These are phyloP conservation scores for Pyricularia pennisetigena DNA, from an alignment of 2,329 filamentous ascomycete species.

Conservation along the genomic window DNA sequence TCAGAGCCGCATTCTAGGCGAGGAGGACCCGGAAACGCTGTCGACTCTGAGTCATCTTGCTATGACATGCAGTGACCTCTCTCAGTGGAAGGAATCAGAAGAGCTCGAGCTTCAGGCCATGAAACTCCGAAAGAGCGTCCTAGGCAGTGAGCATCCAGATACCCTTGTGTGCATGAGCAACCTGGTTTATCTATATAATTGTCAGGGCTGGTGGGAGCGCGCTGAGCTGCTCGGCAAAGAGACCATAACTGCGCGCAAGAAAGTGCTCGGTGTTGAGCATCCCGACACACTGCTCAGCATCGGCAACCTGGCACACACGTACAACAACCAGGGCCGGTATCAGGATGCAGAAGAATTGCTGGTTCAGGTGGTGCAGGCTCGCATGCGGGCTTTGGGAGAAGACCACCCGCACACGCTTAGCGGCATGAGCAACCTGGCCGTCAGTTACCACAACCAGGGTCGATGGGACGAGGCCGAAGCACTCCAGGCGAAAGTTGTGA, in stretches of 20 bases:
- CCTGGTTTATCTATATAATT: constrained; percentile 1
- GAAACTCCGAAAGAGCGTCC: not conserved
- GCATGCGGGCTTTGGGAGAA: constrained; percentile 1
- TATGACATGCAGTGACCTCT: not conserved
- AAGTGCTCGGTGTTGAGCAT: constrained; percentile 5
- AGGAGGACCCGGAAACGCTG: not conserved
- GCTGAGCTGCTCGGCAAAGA: not conserved
- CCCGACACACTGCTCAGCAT: constrained; percentile 4
- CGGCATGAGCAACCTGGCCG: constrained; percentile 6
- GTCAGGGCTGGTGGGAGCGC: not conserved
- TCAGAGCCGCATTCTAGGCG: not conserved
- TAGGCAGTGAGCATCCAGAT: constrained; percentile 5
- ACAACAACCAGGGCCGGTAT: not conserved
- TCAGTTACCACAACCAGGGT: no score
- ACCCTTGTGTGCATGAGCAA: constrained; percentile 5
- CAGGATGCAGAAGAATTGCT: not conserved
- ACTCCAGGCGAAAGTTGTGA: no score
- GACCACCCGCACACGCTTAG: constrained; percentile 5
- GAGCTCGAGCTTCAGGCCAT: not conserved
- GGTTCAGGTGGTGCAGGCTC: not conserved
- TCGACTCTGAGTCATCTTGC: not conserved
- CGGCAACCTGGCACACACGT: constrained; percentile 3
- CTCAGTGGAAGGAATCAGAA: not conserved
- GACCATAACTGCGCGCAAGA: not conserved
- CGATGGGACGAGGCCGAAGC: no score